Percentiles rank a stretch among this genome's conserved stretches.
These are phyloP conservation scores for Cytospora leucostoma DNA, from an alignment of 2,329 filamentous ascomycete species.

Conservation along the genomic window DNA sequence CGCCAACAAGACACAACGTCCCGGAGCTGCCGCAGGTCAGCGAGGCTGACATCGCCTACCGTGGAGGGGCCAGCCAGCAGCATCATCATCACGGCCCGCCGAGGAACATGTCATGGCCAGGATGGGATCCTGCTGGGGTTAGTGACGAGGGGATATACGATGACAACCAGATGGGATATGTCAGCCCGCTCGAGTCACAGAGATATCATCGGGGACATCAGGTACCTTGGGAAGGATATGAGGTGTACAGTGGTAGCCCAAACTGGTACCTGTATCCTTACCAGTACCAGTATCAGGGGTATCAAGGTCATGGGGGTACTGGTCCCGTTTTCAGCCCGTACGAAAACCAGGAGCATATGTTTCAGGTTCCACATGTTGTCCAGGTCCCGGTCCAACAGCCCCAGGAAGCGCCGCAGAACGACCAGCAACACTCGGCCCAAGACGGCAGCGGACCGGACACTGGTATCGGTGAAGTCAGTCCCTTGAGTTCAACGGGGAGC, in stretches of 20 bases:
- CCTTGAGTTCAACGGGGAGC: slow-evolving; percentile 25
- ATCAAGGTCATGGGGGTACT: background rate
- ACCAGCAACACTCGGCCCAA: background rate
- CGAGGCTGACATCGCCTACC: background rate
- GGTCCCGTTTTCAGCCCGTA: background rate
- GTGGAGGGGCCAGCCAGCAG: background rate
- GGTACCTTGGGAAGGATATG: background rate
- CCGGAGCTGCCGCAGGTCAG: slow-evolving; percentile 15
- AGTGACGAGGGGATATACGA: background rate
- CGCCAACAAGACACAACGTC: slow-evolving; percentile 12
- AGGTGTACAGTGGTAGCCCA: background rate
- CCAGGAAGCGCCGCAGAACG: background rate
- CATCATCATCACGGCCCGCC: background rate
- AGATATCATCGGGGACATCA: background rate
- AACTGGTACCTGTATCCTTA: background rate
- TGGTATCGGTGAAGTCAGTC: slow-evolving; percentile 21
- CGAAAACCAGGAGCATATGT: background rate
- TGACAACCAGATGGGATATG: background rate
- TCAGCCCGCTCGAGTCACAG: background rate
- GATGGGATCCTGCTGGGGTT: background rate
- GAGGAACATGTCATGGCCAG: background rate
- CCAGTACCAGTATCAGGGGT: background rate
- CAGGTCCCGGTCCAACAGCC: slow-evolving; percentile 5
- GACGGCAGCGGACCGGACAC: background rate
- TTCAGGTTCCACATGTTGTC: slow-evolving; percentile 3